Base-by-base conservation (phyloP, 1,284 basidiomycete species). In the Garcileccinum viscosum region DNA sequence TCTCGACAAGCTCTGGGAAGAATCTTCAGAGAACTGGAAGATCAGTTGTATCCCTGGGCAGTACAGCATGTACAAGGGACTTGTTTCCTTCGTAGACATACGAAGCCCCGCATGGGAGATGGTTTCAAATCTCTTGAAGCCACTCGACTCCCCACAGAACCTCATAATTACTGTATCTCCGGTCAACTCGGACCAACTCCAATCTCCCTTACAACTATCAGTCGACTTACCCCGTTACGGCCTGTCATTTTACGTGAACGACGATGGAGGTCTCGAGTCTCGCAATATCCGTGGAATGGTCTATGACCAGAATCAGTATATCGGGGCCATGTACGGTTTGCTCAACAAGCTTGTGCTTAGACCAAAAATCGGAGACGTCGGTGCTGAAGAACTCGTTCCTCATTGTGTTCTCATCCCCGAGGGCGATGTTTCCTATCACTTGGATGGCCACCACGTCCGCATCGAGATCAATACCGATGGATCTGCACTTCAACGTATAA, bases 201-300 rank as follows among this genome's bases (percentile, higher is more conserved):
- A 12, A 0, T 62, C 62, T 17, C 19, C 59, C 0, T 30, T 19
- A 15, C 68, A n/a, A 74, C 9, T 78, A 80, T 38, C 82, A 74
- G 62, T 80, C 81, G 5, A 74, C 81, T 37, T 88, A 4, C 84
- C 86, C 22, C 82, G 85, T 5, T 85, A 82, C 60, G 73, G 78
- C 9, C 68, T 88, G 9, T 73, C 75, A 0, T 85, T 84, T 59
- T 80, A 75, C 40, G 33, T 83, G 7, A 74, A 83, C 37, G 30
- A 69, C 0, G 66, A 73, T 5, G 60, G 67, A 8, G 71, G 80
- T 1, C 70, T 84, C 2, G 77, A 79, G 32, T 84, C 76, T 22
- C 63, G 14, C 22, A 58, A 64, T 22, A 64, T 64, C 17, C 44
- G 63, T 17, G 35, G 35, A 19, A 64, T 64, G 63, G 47, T 64